Percentiles rank a stretch among this genome's conserved stretches.
Conservation (phyloP, 2,329 filamentous ascomycete species). For the Penicillium decumbens region DNA sequence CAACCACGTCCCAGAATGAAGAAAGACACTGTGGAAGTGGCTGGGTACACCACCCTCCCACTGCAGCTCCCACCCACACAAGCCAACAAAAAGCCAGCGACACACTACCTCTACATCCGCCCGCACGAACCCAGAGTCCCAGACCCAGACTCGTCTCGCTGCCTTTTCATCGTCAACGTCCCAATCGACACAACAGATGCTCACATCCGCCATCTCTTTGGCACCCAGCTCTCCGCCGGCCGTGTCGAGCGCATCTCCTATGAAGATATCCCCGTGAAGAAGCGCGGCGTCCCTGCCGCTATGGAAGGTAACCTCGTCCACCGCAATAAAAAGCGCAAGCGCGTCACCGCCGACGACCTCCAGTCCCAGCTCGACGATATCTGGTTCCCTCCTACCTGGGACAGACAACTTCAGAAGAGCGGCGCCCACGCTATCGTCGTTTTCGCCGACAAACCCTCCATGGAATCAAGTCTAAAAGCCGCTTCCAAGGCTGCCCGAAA, state of each 20-base stretch:
- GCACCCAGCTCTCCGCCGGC: constrained; percentile 67
- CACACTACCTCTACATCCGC: constrained; percentile 83
- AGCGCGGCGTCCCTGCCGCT: constrained; percentile 17
- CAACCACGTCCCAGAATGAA: constrained; percentile 32
- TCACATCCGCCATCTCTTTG: constrained; percentile 72
- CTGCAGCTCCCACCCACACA: constrained; percentile 59
- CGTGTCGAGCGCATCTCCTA: constrained; percentile 75
- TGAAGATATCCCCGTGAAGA: constrained; percentile 50
- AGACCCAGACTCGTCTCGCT: constrained; percentile 67
- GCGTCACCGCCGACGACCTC: constrained; percentile 46
- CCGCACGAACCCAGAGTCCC: constrained; percentile 75
- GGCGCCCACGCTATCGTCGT: constrained; percentile 76
- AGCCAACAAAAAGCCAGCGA: constrained; percentile 55
- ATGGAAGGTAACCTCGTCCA: constrained; percentile 25
- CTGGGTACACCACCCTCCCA: constrained; percentile 65
- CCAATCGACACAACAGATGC: constrained; percentile 76
- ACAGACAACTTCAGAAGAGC: constrained; percentile 63
- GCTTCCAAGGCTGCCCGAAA: constrained; percentile 56
- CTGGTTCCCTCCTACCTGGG: constrained; percentile 68
- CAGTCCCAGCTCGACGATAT: constrained; percentile 56
- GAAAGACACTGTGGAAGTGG: constrained; percentile 40
- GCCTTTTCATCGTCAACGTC: constrained; percentile 85
- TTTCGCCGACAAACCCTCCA: constrained; percentile 77
- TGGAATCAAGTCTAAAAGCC: constrained; percentile 72
- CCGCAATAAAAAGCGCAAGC: constrained; percentile 53